Conservation (phyloP, 768 basidiomycete genomes). For the Mycena sanguinolenta region DNA sequence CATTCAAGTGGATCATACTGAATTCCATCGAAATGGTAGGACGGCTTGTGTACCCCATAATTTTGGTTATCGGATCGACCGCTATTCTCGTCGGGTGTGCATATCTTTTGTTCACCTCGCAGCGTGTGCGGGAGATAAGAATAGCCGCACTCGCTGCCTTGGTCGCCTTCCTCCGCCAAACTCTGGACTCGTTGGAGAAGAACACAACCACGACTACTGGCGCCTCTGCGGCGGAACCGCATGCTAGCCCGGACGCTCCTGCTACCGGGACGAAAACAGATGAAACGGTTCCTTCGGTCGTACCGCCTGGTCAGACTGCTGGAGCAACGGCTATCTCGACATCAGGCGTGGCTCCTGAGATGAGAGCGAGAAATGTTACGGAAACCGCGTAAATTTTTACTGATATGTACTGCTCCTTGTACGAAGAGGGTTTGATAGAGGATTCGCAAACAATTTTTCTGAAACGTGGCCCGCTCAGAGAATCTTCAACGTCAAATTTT, state of each 20-base stretch:
- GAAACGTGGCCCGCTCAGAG: no score
- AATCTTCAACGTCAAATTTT: no score
- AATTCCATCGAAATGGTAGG: no score
- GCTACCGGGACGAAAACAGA: background rate
- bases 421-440: no score
- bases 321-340: background rate
- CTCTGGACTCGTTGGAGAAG: background rate
- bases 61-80: background rate
- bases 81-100: background rate
- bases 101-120: background rate
- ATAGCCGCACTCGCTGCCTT: background rate
- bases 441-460: no score
- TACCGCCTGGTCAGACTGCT: background rate
- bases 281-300: background rate
- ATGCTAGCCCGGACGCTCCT: background rate
- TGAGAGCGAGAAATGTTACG: slow-evolving; percentile 1
- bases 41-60: no score
- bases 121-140: background rate
- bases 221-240: background rate
- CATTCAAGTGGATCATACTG: slow-evolving; percentile 1
- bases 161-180: background rate
- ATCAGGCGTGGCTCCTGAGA: background rate
- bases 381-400: background rate
- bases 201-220: no score
- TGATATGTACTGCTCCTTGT: no score